Base-by-base conservation (phyloP, 805 yeast species). In the Wickerhamiella spandovensis region DNA sequence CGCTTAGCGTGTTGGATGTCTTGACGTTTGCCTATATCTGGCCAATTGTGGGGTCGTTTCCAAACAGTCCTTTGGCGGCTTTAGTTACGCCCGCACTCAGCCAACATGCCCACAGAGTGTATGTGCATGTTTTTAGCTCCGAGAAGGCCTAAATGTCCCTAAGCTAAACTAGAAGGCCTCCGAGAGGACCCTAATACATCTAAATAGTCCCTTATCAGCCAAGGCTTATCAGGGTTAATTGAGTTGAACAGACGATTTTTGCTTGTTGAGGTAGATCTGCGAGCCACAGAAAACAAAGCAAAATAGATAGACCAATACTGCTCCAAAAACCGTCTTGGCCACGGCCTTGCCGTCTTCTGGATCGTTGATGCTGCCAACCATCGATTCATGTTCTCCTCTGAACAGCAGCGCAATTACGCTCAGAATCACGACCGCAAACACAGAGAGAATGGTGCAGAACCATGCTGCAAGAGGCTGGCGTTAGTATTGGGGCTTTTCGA, bases 321-420 rank as follows among this genome's bases (percentile, higher is more conserved):
- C 96, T 47, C 88, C 82, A 68, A 83, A 83, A 23, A 90, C 82
- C 3, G 97, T 92, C 56, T 77, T 77, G 25, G 97, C 95, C 39
- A 90, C 97, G 28, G 92, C 95, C 55, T 79, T 79, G 15, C 97
- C 97, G 63, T 92, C 92, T 58, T 77, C 85, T 13, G 98, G 98
- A 63, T 89, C 95, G 58, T 74, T 80, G 53, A 79, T 78, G 39
- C 95, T 84, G 4, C 98, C 98, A 71, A 88, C 81, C 84, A 90
- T 82, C 20, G 94, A 75, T 69, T 90, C 97, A 65, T 86, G 94
- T 57, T 80, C 84, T 35, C 71, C 71, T 58, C 82, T 73, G 72
- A 92, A 90, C 55, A 90, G 73, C 57, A 79, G 77, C 18, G 94
- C 98, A 58, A 90, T 77, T 51, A 85, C 84, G 10, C 94, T 75